Evolutionary conservation across 805 yeast genomes (phyloP).

Genomic region (Spencermartinsiella europaea): DNA sequence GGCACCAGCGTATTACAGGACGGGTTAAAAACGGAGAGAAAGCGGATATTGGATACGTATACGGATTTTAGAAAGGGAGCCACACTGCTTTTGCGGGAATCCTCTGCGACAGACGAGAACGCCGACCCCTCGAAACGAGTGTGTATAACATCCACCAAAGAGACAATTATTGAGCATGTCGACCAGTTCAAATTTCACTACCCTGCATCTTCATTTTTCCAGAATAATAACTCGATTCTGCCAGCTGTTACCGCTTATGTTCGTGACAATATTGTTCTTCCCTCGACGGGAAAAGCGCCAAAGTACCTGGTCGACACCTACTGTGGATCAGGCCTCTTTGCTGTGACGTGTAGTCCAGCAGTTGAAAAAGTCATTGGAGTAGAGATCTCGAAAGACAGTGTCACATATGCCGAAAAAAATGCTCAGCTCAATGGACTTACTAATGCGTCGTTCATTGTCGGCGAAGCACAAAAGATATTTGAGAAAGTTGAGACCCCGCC

Average conservation of each 20-base stretch:
- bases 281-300: slow-evolving; percentile 37
- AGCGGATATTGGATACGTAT: slow-evolving; percentile 44
- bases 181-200: slow-evolving; percentile 64
- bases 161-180: slow-evolving; percentile 76
- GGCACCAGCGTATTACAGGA: slow-evolving; percentile 75
- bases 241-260: slow-evolving; percentile 83
- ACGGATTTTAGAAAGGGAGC: slow-evolving; percentile 69
- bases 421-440: slow-evolving; percentile 69
- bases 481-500: slow-evolving; percentile 59
- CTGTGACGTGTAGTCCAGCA: slow-evolving; percentile 74
- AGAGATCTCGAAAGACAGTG: slow-evolving; percentile 87
- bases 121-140: slow-evolving; percentile 45
- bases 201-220: slow-evolving; percentile 94
- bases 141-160: slow-evolving; percentile 74
- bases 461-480: slow-evolving; percentile 89
- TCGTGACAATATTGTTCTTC: slow-evolving; percentile 54
- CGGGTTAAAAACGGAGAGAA: slow-evolving; percentile 69
- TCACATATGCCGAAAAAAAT: slow-evolving; percentile 77
- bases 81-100: slow-evolving; percentile 79
- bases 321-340: slow-evolving; percentile 93
- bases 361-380: slow-evolving; percentile 90
- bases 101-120: slow-evolving; percentile 32
- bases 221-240: slow-evolving; percentile 86
- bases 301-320: slow-evolving; percentile 86
- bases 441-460: slow-evolving; percentile 81